Conservation (phyloP, 2,329 filamentous ascomycete species). For the Ceratocystiopsis sp. region DNA sequence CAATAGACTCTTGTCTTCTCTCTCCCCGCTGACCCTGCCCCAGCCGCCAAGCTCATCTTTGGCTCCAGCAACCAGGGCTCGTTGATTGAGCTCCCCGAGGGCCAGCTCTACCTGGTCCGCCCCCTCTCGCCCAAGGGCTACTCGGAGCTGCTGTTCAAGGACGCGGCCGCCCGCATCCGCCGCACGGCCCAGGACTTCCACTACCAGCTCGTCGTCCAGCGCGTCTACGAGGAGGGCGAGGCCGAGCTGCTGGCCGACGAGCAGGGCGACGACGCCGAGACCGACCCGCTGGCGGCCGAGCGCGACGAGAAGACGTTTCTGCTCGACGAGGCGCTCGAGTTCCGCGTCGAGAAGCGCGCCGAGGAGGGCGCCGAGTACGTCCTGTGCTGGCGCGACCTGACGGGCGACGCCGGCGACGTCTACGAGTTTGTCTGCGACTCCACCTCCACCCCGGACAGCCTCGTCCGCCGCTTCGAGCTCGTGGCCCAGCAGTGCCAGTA, state of each 20-base stretch:
- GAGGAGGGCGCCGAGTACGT: constrained; percentile 61
- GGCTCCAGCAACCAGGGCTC: constrained; percentile 76
- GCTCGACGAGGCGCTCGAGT: constrained; percentile 79
- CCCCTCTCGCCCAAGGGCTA: constrained; percentile 93
- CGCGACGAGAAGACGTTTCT: constrained; percentile 96
- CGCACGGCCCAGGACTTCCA: constrained; percentile 90
- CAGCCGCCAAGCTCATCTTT: constrained; percentile 88
- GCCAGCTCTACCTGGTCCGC: constrained; percentile 92
- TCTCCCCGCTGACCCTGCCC: background rate
- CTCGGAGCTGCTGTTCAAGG: constrained; percentile 97
- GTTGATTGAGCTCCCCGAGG: constrained; percentile 84
- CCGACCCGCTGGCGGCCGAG: constrained; percentile 57
- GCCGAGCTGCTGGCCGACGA: constrained; percentile 82
- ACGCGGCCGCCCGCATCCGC: constrained; percentile 81
- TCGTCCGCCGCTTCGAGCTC: constrained; percentile 65
- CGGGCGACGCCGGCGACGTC: constrained; percentile 84
- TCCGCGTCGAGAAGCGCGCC: constrained; percentile 60
- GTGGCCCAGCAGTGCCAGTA: constrained; percentile 89
- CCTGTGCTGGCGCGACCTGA: constrained; percentile 87
- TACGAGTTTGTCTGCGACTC: constrained; percentile 92
- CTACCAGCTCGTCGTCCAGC: constrained; percentile 91
- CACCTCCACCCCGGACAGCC: constrained; percentile 27
- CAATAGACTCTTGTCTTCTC: no score
- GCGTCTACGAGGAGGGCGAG: constrained; percentile 94
- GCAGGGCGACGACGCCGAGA: constrained; percentile 63